A percentile compares a stretch with the other conserved stretches of the same genome.
Evolutionary conservation across 768 basidiomycete genomes (phyloP).

Genomic region (Albatrellus ellisii): DNA sequence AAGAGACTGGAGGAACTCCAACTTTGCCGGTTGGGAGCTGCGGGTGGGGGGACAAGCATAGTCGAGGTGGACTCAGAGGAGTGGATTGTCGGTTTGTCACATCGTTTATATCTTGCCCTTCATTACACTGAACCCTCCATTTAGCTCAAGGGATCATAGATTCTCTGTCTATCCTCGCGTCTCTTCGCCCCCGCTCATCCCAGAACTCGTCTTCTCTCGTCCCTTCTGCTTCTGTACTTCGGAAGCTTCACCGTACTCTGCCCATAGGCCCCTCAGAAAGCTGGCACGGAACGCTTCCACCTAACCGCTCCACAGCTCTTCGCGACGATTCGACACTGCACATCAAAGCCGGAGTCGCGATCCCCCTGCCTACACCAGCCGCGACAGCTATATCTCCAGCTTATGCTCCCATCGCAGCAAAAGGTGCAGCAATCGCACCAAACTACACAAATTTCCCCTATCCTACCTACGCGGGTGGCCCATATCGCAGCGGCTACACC

Average conservation of each 20-base stretch:
- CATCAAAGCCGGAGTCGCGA: slow-evolving; percentile 28
- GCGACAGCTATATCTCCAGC: slow-evolving; percentile 19
- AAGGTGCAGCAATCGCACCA: slow-evolving; percentile 15
- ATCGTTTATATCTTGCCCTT: not conserved
- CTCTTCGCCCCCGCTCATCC: slow-evolving; percentile 53
- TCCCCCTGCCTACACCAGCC: slow-evolving; percentile 20
- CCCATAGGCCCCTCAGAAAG: slow-evolving; percentile 45
- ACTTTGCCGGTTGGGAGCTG: slow-evolving; percentile 33
- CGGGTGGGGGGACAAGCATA: slow-evolving; percentile 27
- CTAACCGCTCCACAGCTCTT: slow-evolving; percentile 42
- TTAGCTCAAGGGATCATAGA: slow-evolving; percentile 62
- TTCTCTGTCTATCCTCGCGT: slow-evolving; percentile 53
- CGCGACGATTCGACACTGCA: slow-evolving; percentile 67
- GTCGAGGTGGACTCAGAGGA: slow-evolving; percentile 67
- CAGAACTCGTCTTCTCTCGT: slow-evolving; percentile 34
- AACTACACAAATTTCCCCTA: slow-evolving; percentile 18
- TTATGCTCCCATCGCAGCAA: slow-evolving; percentile 19
- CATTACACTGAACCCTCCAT: not conserved
- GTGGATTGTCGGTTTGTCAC: slow-evolving; percentile 61
- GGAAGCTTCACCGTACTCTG: slow-evolving; percentile 57
- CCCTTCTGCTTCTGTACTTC: slow-evolving; percentile 53
- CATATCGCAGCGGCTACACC: slow-evolving; percentile 25
- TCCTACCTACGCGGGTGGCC: slow-evolving; percentile 16
- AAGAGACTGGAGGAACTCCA: slow-evolving; percentile 55
- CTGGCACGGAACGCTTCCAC: slow-evolving; percentile 65